Percentiles rank a stretch among this genome's conserved stretches.
Conservation (phyloP, 2,329 filamentous ascomycete species). For the Sarocladium brachiariae region DNA sequence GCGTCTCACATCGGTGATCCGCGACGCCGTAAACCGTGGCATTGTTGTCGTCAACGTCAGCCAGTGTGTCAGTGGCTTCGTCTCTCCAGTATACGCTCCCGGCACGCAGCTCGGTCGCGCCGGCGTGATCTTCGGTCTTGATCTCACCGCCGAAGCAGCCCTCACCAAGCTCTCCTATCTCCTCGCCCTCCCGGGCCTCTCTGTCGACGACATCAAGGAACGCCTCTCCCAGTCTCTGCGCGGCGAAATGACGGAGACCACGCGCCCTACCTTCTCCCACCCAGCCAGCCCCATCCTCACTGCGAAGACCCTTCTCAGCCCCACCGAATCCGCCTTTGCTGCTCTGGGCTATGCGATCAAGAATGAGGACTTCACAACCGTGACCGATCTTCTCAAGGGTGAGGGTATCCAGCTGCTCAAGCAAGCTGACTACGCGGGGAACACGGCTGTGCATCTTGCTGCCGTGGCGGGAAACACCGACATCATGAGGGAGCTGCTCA, state of each 20-base stretch:
- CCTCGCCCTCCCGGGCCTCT: conserved; percentile 59
- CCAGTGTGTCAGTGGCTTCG: conserved; percentile 75
- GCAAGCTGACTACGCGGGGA: conserved; percentile 73
- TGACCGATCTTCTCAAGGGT: conserved; percentile 59
- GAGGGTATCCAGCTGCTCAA: conserved; percentile 63
- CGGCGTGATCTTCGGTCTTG: conserved; percentile 82
- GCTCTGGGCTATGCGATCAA: conserved; percentile 75
- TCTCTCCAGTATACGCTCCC: conserved; percentile 70
- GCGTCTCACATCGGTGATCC: conserved; percentile 69
- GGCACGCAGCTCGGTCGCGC: conserved; percentile 72
- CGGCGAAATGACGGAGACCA: conserved; percentile 77
- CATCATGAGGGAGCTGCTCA: conserved; percentile 53
- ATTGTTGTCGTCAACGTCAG: conserved; percentile 87
- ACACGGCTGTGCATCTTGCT: conserved; percentile 59
- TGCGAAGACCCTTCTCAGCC: conserved; percentile 35
- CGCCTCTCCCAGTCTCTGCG: conserved; percentile 70
- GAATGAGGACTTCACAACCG: conserved; percentile 58
- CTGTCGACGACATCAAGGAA: conserved; percentile 56
- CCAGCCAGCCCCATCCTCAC: conserved; percentile 49
- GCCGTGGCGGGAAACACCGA: conserved; percentile 45
- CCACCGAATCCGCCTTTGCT: conserved; percentile 60
- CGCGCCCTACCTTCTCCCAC: conserved; percentile 68
- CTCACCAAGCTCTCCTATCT: conserved; percentile 87
- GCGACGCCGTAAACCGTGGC: conserved; percentile 69
- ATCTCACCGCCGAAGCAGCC: conserved; percentile 84